Evolutionary conservation across 176 grass and related monocot genomes (phyloP), one percentile per base, ranked within the genome.

Genomic region (Olyra latifolia): DNA sequence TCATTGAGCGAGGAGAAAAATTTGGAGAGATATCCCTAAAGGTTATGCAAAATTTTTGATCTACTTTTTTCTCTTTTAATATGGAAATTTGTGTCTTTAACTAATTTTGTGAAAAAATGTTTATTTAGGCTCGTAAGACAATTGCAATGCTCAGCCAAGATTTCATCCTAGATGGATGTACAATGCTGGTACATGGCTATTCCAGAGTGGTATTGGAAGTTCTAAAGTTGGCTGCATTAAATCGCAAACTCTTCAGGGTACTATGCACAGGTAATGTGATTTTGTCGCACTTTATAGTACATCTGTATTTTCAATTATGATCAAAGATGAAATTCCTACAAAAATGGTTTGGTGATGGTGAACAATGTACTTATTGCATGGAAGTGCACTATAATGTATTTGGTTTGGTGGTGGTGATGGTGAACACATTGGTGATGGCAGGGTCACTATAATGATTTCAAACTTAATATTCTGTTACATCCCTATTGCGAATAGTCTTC

Each of bases 11-110:
- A n/a, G 96, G 92, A 23, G 96, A 99, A 81, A 98, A 95, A 69
- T 99, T 99, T 88, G 92, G 96, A 78, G 96, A 95, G 75, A 99
- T 99, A 66, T 99, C 96, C 14, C 71, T 99, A 76, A 99, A 99
- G 96, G 96, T 95, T 44, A 40, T 45, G 39, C n/a, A 25, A 4
- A 82, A 38, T 19, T 53, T 75, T 10, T 11, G 1, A 50, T 67
- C 19, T 69, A n/a, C 16, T 74, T 53, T 71, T 23, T 69, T 64
- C n/a, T 44, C 3, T 59, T 30, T 67, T 53, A 13, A 70, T 23
- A 47, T 47, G 52, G 59, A 3, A 58, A 45, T 67, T 23, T 84
- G 42, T 44, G 3, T 16, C 30, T 72, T 52, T 57, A 22, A 17
- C 23, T 72, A 71, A 85, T 57, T 80, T 62, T 13, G 4, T 73